A percentile compares a stretch with the other conserved stretches of the same genome.
Conservation (phyloP, 2,329 filamentous ascomycete species). For the Alternaria alternata region DNA sequence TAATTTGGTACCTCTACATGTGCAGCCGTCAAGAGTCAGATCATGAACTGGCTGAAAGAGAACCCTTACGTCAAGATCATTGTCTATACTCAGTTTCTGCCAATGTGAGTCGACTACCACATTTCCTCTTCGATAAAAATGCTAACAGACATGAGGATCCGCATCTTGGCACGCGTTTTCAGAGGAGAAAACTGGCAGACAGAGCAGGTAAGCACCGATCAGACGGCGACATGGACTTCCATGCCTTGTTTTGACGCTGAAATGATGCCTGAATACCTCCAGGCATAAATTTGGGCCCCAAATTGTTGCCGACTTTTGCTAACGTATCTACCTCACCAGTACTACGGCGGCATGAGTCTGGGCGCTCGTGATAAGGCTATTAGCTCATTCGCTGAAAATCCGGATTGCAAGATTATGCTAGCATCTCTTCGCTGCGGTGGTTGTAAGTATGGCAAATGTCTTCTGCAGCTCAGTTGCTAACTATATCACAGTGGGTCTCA, state of each 20-base stretch:
- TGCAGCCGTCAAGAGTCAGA: conserved; percentile 52
- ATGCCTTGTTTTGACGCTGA: neutral
- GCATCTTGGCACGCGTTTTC: conserved; percentile 62
- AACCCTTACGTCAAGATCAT: conserved; percentile 63
- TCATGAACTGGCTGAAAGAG: conserved; percentile 56
- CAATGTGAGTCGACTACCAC: conserved; percentile 48
- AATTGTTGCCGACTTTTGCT: neutral
- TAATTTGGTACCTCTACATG: neutral
- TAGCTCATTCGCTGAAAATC: conserved; percentile 55
- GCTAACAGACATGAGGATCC: conserved; percentile 45
- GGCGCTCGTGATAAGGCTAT: conserved; percentile 58
- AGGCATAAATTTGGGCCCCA: neutral
- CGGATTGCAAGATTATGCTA: conserved; percentile 58
- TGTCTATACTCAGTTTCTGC: conserved; percentile 67
- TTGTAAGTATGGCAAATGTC: conserved; percentile 22
- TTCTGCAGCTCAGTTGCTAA: conserved; percentile 2
- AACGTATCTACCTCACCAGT: conserved; percentile 33
- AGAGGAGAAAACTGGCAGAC: conserved; percentile 58
- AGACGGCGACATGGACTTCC: neutral
- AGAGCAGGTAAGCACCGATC: conserved; percentile 45
- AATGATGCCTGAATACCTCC: neutral
- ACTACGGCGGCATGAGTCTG: conserved; percentile 60
- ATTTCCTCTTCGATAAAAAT: fast-evolving
- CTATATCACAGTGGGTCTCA: conserved; percentile 56
- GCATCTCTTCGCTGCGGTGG: conserved; percentile 66